These are phyloP conservation scores for Toxicodendron radicans DNA, from an alignment of 345 rosid species.

Conservation along the genomic window DNA sequence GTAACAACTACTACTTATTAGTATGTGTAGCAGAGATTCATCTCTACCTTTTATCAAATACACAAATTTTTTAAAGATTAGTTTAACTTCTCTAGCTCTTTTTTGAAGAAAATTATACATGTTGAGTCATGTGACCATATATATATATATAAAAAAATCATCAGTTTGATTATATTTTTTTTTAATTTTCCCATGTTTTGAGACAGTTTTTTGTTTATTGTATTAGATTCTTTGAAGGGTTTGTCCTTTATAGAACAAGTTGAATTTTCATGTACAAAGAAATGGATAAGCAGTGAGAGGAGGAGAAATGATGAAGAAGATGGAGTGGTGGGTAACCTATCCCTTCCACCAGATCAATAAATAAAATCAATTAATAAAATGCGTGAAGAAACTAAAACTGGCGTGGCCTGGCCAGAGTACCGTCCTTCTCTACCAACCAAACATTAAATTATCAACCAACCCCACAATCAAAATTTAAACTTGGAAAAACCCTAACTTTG, in stretches of 20 bases:
- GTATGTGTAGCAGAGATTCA: too few species aligned
- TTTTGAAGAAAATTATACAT: too few species aligned
- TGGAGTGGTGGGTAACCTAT: constrained; percentile 50
- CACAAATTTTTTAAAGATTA: too few species aligned
- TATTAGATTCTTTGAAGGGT: constrained; percentile 5
- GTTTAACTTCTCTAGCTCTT: not conserved
- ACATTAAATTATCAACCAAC: constrained; percentile 32
- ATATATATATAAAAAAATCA: too few species aligned
- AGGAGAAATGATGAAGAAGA: constrained; percentile 40
- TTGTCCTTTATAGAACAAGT: constrained; percentile 22
- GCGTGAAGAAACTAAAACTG: constrained; percentile 31
- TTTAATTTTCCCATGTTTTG: not conserved
- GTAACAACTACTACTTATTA: too few species aligned
- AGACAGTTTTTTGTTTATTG: not conserved
- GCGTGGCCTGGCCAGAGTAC: constrained; percentile 14
- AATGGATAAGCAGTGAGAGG: constrained; percentile 69
- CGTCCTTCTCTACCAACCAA: constrained; percentile 41
- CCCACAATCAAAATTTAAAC: not conserved
- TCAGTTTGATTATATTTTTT: not conserved
- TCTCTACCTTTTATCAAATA: too few species aligned
- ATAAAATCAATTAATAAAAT: not conserved
- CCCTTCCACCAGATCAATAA: constrained; percentile 23
- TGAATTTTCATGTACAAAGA: constrained; percentile 11
- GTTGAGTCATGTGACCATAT: too few species aligned
- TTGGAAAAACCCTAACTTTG: constrained; percentile 2